Evolutionary conservation across 2,329 filamentous ascomycete genomes (phyloP).

Genomic region (Colletotrichum lini): DNA sequence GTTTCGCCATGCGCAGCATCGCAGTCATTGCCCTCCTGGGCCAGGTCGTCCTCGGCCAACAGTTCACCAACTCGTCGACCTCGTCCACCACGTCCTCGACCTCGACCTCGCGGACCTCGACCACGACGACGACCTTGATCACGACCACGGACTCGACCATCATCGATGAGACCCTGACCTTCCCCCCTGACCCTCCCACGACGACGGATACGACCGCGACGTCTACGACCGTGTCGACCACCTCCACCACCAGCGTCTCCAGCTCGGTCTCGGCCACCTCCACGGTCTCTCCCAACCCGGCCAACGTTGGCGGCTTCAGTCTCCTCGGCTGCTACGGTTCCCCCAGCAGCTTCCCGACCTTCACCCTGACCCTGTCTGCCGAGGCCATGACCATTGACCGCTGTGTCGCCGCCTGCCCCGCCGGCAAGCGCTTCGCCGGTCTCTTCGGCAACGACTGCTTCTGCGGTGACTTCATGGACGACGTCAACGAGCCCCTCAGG

Average conservation of each 20-base stretch:
- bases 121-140: no score
- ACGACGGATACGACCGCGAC: no score
- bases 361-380: constrained; percentile 41
- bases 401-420: constrained; percentile 47
- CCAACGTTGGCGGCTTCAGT: constrained; percentile 42
- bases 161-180: no score
- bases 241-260: no score
- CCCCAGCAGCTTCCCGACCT: constrained; percentile 47
- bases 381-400: constrained; percentile 45
- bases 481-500: constrained; percentile 16
- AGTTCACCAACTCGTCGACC: constrained; percentile 21
- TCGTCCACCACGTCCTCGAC: neutral
- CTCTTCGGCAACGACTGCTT: constrained; percentile 44
- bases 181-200: no score
- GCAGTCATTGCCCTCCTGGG: constrained; percentile 25
- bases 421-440: constrained; percentile 33
- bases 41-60: constrained; percentile 22
- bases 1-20: constrained; percentile 29
- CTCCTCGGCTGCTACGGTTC: constrained; percentile 50
- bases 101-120: no score
- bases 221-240: no score
- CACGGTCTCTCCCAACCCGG: constrained; percentile 31
- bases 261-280: neutral
- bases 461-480: constrained; percentile 44
- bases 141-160: no score